Conservation (phyloP, 768 basidiomycete genomes). For the Omphalotus guepiniiformis region DNA sequence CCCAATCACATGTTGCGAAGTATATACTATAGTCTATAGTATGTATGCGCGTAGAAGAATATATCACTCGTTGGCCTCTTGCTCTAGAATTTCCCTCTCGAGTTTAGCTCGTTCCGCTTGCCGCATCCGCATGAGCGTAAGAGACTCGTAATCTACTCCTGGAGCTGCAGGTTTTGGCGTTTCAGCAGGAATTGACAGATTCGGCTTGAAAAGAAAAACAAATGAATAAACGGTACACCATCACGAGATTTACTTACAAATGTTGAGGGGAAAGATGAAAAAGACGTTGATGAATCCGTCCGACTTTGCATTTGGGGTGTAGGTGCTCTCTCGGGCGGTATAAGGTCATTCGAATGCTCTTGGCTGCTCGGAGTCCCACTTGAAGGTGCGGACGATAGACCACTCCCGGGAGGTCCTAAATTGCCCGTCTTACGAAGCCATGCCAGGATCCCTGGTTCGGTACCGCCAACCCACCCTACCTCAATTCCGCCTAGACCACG, state of each 20-base stretch:
- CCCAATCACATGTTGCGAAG: too few species aligned
- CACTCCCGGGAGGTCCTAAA: constrained; percentile 31
- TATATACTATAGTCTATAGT: too few species aligned
- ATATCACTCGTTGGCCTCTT: constrained; percentile 58
- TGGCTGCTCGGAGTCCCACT: background rate
- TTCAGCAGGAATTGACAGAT: constrained; percentile 24
- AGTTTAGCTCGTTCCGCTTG: constrained; percentile 77
- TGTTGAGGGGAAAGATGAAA: constrained; percentile 61
- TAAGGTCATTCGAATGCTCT: too few species aligned
- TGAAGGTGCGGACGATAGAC: constrained; percentile 7
- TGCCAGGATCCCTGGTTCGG: constrained; percentile 66
- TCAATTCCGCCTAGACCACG: constrained; percentile 59
- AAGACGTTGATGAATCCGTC: constrained; percentile 28
- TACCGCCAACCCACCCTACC: constrained; percentile 68
- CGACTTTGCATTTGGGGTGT: constrained; percentile 28
- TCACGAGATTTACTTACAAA: constrained; percentile 36
- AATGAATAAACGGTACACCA: constrained; percentile 3
- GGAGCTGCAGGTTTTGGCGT: constrained; percentile 21
- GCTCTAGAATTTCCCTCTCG: constrained; percentile 72
- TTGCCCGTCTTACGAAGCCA: constrained; percentile 75
- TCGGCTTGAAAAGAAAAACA: constrained; percentile 18
- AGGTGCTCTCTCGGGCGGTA: constrained; percentile 20
- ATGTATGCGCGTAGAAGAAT: too few species aligned
- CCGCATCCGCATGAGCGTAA: constrained; percentile 76
- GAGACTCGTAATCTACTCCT: constrained; percentile 70